These are phyloP conservation scores for Russula lepida DNA, from an alignment of 768 basidiomycete genomes.

Conservation along the genomic window DNA sequence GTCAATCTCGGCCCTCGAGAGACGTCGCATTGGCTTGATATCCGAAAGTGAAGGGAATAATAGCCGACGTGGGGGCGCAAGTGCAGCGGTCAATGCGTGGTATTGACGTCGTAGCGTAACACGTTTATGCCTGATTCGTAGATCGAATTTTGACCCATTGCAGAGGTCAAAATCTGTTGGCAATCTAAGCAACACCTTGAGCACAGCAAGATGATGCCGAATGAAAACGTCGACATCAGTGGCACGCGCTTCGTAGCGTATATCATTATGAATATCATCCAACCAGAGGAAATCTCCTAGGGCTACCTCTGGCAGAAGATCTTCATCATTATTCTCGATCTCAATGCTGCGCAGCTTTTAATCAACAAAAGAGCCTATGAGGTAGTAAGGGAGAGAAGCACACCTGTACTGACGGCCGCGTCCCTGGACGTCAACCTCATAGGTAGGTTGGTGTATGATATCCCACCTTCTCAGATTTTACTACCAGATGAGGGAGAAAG, in stretches of 20 bases:
- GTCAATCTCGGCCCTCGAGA: slow-evolving; percentile 7
- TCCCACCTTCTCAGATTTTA: slow-evolving; percentile 26
- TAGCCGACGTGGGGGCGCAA: slow-evolving; percentile 35
- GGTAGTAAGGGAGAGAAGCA: neutral
- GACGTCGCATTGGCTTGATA: slow-evolving; percentile 20
- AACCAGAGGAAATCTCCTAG: slow-evolving; percentile 9
- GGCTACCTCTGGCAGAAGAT: slow-evolving; percentile 12
- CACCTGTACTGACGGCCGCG: neutral
- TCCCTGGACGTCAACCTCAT: neutral
- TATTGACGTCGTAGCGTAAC: slow-evolving; percentile 52
- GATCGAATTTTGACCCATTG: slow-evolving; percentile 34
- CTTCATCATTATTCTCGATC: slow-evolving; percentile 9
- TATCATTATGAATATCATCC: slow-evolving; percentile 5
- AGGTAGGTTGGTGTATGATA: neutral
- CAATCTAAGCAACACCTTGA: slow-evolving; percentile 43
- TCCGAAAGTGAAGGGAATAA: slow-evolving; percentile 40
- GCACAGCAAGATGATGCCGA: slow-evolving; percentile 23
- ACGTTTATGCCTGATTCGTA: slow-evolving; percentile 48
- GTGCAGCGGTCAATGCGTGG: slow-evolving; percentile 42
- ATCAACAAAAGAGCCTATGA: neutral
- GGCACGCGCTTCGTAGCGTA: slow-evolving; percentile 9
- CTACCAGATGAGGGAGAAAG: slow-evolving; percentile 9
- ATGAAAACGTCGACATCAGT: neutral
- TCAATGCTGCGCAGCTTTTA: neutral
- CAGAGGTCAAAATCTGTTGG: slow-evolving; percentile 33